These are phyloP conservation scores for Apiotrichum montevideense DNA, from an alignment of 1,284 basidiomycete genomes.

Conservation along the genomic window DNA sequence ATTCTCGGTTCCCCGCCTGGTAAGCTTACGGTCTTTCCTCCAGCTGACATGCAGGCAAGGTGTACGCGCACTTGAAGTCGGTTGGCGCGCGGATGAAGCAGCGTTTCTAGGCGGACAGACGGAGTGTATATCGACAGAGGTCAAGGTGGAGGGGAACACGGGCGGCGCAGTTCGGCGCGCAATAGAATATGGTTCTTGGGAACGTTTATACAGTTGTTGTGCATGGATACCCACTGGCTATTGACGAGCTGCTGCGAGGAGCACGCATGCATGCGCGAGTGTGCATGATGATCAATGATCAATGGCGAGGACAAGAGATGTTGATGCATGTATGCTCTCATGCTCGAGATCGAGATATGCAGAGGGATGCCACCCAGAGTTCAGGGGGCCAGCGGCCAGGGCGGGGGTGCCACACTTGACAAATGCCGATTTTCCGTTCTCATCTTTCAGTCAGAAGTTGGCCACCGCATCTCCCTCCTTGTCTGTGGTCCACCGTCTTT, in stretches of 20 bases:
- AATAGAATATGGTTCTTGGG: neutral
- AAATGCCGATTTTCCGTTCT: constrained; percentile 8
- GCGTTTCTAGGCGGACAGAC: constrained; percentile 50
- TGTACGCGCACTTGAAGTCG: constrained; percentile 83
- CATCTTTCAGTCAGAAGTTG: constrained; percentile 2
- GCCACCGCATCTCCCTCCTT: neutral
- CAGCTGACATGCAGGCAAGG: constrained; percentile 55
- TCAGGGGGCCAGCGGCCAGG: too few species aligned
- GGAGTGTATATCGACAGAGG: too few species aligned
- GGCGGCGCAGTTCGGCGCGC: too few species aligned
- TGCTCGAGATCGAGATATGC: too few species aligned
- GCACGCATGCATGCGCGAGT: neutral
- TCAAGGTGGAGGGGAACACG: too few species aligned
- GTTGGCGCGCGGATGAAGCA: constrained; percentile 91
- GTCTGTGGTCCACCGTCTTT: neutral
- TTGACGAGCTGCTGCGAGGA: neutral
- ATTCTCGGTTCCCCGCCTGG: constrained; percentile 94
- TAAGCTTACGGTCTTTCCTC: constrained; percentile 7
- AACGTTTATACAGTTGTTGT: constrained; percentile 13
- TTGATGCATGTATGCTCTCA: too few species aligned
- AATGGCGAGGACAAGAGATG: too few species aligned
- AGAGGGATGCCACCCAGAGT: too few species aligned
- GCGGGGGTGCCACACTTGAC: too few species aligned
- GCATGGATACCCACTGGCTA: constrained; percentile 17
- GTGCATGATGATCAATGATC: neutral